phyloP scores from a whole-genome alignment of 441 rosid genomes.

The Populus hybrid region DNA sequence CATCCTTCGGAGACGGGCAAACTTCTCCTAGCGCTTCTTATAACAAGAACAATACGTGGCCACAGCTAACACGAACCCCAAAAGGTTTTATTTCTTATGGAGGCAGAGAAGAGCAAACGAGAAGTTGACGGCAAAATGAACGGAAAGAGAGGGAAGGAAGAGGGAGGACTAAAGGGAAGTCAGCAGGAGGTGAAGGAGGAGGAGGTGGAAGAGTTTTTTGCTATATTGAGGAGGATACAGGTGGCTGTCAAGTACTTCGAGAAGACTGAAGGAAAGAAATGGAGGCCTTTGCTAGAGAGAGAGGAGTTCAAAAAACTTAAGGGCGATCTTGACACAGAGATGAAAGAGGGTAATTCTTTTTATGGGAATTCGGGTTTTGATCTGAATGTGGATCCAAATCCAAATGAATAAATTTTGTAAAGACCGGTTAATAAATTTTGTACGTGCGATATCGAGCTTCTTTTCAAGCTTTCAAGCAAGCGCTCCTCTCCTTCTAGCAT shows the following conservation, averaged over 20 bases:
- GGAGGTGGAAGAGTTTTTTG: slow-evolving; percentile 40
- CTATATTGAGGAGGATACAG: slow-evolving; percentile 30
- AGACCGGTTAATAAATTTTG: neutral
- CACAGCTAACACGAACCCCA: neutral
- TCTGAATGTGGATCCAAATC: slow-evolving; percentile 23
- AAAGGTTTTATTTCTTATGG: neutral
- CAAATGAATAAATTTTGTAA: neutral
- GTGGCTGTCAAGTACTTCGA: slow-evolving; percentile 29
- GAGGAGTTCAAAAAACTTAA: slow-evolving; percentile 1
- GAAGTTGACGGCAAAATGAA: neutral
- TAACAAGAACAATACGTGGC: neutral
- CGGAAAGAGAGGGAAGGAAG: neutral
- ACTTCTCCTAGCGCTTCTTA: neutral
- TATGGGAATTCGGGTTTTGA: slow-evolving; percentile 23
- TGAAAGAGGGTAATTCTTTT: neutral
- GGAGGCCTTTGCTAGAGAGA: slow-evolving; percentile 12
- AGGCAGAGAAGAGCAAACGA: slow-evolving; percentile 7
- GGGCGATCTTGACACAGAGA: neutral
- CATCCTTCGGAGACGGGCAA: neutral
- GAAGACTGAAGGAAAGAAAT: neutral
- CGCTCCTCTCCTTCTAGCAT: too few species aligned
- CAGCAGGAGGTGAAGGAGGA: slow-evolving; percentile 21
- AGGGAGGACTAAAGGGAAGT: neutral
- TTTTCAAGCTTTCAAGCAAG: too few species aligned
- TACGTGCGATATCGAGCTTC: neutral